Evolutionary conservation across 2,329 filamentous ascomycete species (phyloP).

Genomic region (Rhinocladiella similis): DNA sequence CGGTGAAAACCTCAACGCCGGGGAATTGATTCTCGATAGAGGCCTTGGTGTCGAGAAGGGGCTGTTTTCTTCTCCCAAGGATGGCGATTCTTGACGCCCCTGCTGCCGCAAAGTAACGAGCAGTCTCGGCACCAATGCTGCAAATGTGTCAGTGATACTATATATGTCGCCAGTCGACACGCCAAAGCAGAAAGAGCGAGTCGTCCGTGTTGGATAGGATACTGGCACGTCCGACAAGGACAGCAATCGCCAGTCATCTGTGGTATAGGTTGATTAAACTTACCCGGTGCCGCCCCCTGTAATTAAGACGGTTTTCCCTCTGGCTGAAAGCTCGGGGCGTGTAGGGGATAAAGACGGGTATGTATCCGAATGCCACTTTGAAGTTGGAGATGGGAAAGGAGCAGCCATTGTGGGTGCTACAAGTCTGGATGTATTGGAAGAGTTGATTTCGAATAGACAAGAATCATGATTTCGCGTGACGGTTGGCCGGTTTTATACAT

Average conservation of each 20-base stretch:
- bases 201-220: too few species aligned
- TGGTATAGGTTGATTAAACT: too few species aligned
- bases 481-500: not conserved
- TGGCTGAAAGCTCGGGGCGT: slow-evolving; percentile 42
- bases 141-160: too few species aligned
- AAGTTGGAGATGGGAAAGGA: slow-evolving; percentile 42
- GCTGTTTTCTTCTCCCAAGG: slow-evolving; percentile 41
- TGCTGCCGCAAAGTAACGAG: slow-evolving; percentile 45
- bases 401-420: slow-evolving; percentile 28
- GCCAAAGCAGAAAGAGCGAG: too few species aligned
- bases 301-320: slow-evolving; percentile 42
- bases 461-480: not conserved
- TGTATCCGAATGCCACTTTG: slow-evolving; percentile 28
- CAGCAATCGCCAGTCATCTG: too few species aligned
- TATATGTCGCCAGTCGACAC: too few species aligned
- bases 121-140: slow-evolving; percentile 45
- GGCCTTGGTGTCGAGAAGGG: slow-evolving; percentile 40
- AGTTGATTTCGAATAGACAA: slow-evolving; percentile 5
- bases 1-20: slow-evolving; percentile 36
- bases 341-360: slow-evolving; percentile 40
- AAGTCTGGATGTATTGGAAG: slow-evolving; percentile 27
- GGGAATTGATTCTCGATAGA: slow-evolving; percentile 38
- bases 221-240: too few species aligned
- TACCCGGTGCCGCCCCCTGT: slow-evolving; percentile 46
- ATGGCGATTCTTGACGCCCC: slow-evolving; percentile 47